A percentile compares a stretch with the other conserved stretches of the same genome.
phyloP scores from a whole-genome alignment of 2,329 filamentous ascomycete species.

The Diaporthe citrichinensis region DNA sequence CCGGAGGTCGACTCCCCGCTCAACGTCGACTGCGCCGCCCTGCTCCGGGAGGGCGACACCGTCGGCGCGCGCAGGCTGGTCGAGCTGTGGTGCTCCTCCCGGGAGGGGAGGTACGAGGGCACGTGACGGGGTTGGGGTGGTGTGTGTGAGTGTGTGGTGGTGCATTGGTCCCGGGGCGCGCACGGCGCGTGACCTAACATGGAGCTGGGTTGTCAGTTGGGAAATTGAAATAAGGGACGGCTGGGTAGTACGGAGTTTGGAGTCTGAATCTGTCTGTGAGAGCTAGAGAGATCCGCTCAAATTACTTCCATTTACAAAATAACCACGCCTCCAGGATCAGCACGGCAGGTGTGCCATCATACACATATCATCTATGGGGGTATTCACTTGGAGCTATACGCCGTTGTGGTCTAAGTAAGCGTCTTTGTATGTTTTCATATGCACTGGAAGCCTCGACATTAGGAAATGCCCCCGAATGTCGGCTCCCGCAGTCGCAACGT shows the following conservation, averaged over 20 bases:
- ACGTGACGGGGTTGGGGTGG: slow-evolving; percentile 42
- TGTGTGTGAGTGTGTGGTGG: not conserved
- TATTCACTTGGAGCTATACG: not conserved
- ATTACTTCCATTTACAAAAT: not conserved
- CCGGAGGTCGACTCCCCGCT: slow-evolving; percentile 82
- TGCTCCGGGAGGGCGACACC: slow-evolving; percentile 77
- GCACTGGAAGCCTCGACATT: not conserved
- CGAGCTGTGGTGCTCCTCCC: slow-evolving; percentile 73
- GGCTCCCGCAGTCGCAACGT: slow-evolving; percentile 2
- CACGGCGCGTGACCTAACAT: not conserved
- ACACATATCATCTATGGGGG: not conserved
- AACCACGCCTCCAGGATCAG: not conserved
- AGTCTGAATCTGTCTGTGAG: not conserved
- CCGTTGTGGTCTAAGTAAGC: not conserved
- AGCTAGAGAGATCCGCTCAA: not conserved
- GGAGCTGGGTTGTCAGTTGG: not conserved
- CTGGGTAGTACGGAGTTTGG: slow-evolving; percentile 10
- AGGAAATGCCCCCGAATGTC: not conserved
- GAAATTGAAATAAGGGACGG: not conserved
- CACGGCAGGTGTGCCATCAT: not conserved
- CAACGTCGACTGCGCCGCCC: slow-evolving; percentile 82
- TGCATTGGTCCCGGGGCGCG: not conserved
- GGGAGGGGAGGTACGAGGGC: slow-evolving; percentile 63
- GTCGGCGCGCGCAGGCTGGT: slow-evolving; percentile 79
- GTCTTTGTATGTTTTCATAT: not conserved